Evolutionary conservation across 495 filamentous ascomycete species (phyloP).

Genomic region (Letharia lupina): DNA sequence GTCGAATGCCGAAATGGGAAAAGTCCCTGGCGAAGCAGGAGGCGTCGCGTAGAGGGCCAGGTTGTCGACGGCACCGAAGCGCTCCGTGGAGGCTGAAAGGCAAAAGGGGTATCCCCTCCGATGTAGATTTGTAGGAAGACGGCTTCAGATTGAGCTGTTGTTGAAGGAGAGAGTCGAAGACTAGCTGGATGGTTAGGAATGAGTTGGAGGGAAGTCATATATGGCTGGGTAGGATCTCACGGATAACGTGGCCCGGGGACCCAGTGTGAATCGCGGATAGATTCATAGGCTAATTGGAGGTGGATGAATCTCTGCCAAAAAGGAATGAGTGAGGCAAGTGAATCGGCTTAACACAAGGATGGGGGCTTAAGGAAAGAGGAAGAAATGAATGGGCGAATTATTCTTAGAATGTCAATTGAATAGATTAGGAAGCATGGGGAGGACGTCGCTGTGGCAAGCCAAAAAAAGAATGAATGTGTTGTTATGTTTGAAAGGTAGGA

Average conservation of each 20-base stretch:
- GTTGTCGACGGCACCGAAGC: slow-evolving; percentile 33
- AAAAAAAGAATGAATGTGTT: background rate
- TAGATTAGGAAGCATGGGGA: slow-evolving; percentile 1
- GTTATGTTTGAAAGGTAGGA: background rate
- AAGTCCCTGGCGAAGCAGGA: slow-evolving; percentile 51
- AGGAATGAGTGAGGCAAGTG: background rate
- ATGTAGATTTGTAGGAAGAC: background rate
- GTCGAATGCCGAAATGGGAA: slow-evolving; percentile 42
- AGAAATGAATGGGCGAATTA: background rate
- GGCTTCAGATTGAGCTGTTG: background rate
- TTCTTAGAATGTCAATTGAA: slow-evolving; percentile 6
- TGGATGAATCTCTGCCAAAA: slow-evolving; percentile 1
- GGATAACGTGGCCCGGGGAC: slow-evolving; percentile 5
- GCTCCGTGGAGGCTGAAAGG: background rate
- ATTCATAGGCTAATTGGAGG: slow-evolving; percentile 14
- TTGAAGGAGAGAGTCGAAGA: background rate
- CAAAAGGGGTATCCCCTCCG: background rate
- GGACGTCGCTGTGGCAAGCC: background rate
- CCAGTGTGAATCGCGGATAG: slow-evolving; percentile 2
- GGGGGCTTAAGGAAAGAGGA: slow-evolving; percentile 1
- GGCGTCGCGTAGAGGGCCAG: slow-evolving; percentile 52
- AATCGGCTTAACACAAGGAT: background rate
- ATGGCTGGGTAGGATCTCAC: slow-evolving; percentile 6
- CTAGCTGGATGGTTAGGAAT: background rate
- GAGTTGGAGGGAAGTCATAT: background rate